A percentile compares a stretch with the other conserved stretches of the same genome.
These are phyloP conservation scores for Millerozyma miso DNA, from an alignment of 805 yeast species.

Conservation along the genomic window DNA sequence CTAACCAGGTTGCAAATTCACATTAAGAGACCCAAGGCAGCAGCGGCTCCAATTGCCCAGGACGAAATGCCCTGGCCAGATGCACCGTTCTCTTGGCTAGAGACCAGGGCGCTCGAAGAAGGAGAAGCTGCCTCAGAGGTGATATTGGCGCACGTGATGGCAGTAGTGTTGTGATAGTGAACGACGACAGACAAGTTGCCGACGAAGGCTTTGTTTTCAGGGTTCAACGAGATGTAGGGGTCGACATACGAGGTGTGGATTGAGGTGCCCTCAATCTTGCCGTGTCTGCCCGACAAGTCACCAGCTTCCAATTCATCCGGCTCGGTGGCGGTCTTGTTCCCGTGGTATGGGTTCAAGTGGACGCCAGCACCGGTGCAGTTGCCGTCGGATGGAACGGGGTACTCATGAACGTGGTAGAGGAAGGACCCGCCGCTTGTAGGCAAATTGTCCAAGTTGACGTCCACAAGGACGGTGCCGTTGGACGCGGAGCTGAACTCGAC, in stretches of 20 bases:
- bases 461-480: conserved; percentile 31
- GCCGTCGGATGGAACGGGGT: conserved; percentile 34
- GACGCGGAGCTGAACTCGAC: conserved; percentile 25
- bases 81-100: conserved; percentile 3
- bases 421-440: conserved; percentile 37
- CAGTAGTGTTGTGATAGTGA: conserved; percentile 27
- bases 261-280: conserved; percentile 26
- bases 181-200: conserved; percentile 35
- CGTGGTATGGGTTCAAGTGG: conserved; percentile 38
- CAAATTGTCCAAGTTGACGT: conserved; percentile 28
- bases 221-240: conserved; percentile 29
- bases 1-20: conserved; percentile 1
- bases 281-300: conserved; percentile 40
- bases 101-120: conserved; percentile 2
- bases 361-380: conserved; percentile 33
- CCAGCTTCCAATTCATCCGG: conserved; percentile 28
- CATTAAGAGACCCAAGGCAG: conserved; percentile 11
- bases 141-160: conserved; percentile 39
- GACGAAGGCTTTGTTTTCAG: conserved; percentile 22
- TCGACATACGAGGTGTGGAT: conserved; percentile 22
- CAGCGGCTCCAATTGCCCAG: conserved; percentile 3
- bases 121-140: conserved; percentile 11
- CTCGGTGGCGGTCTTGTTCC: conserved; percentile 20
- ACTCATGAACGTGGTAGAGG: conserved; percentile 35
- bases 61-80: conserved; percentile 6